A percentile compares a stretch with the other conserved stretches of the same genome.
Evolutionary conservation across 371 early-diverging fungal species (phyloP).

Genomic region (Nematocida sp.): DNA sequence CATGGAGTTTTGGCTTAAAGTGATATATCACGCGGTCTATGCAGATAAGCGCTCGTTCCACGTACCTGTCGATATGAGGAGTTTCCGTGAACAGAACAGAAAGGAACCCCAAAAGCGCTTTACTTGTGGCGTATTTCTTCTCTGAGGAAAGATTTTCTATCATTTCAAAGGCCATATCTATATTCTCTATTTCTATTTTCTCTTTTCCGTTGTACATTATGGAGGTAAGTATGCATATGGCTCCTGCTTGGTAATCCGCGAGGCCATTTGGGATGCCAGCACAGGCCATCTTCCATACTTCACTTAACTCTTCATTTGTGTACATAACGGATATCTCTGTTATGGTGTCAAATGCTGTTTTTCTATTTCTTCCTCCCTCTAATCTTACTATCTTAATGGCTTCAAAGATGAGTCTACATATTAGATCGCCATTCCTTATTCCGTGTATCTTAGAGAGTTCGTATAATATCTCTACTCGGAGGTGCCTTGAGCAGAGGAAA

Average conservation of each 20-base stretch:
- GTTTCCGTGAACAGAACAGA: slow-evolving; percentile 20
- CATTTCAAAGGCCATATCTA: slow-evolving; percentile 24
- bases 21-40: slow-evolving; percentile 35
- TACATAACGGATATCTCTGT: slow-evolving; percentile 26
- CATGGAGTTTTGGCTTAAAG: slow-evolving; percentile 40
- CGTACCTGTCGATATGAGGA: slow-evolving; percentile 20
- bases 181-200: slow-evolving; percentile 1
- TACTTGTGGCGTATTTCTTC: slow-evolving; percentile 27
- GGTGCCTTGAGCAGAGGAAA: slow-evolving; percentile 46
- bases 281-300: slow-evolving; percentile 22
- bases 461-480: slow-evolving; percentile 12
- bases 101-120: slow-evolving; percentile 32
- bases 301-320: slow-evolving; percentile 2
- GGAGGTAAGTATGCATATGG: slow-evolving; percentile 6
- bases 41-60: slow-evolving; percentile 33
- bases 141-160: slow-evolving; percentile 20
- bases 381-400: slow-evolving; percentile 5
- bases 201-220: slow-evolving; percentile 43
- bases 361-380: slow-evolving; percentile 45
- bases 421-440: background rate
- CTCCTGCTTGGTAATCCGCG: slow-evolving; percentile 47
- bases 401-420: slow-evolving; percentile 29
- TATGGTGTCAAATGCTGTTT: slow-evolving; percentile 20
- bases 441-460: slow-evolving; percentile 7
- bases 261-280: slow-evolving; percentile 17